phyloP scores from a whole-genome alignment of 495 filamentous ascomycete species.

The Oidiodendron maius region DNA sequence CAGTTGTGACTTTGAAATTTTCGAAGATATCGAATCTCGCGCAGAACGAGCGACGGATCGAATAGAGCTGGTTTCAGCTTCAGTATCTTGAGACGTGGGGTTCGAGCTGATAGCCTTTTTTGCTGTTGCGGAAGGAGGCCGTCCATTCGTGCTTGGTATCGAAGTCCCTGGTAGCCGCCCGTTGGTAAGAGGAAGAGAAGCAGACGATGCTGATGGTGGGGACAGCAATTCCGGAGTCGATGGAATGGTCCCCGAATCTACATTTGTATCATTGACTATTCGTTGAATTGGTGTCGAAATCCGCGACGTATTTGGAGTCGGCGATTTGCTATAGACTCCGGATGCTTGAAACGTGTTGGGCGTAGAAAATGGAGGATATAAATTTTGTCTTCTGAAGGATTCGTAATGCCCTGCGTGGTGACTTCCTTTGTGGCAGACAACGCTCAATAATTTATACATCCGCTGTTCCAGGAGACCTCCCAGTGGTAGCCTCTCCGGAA shows the following conservation, averaged over 20 bases:
- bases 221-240: conserved; percentile 34
- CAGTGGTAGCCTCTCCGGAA: conserved; percentile 76
- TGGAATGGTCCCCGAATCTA: conserved; percentile 28
- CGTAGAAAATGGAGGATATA: conserved; percentile 72
- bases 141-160: background rate
- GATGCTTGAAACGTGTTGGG: conserved; percentile 68
- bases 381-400: conserved; percentile 83
- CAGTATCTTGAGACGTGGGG: conserved; percentile 19
- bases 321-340: conserved; percentile 57
- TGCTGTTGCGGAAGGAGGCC: background rate
- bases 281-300: conserved; percentile 33
- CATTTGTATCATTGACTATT: conserved; percentile 16
- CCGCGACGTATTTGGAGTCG: conserved; percentile 24
- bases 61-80: conserved; percentile 31
- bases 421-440: conserved; percentile 91
- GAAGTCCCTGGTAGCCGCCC: conserved; percentile 1
- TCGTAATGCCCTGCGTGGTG: conserved; percentile 98
- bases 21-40: conserved; percentile 31
- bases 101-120: conserved; percentile 3
- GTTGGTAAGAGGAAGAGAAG: conserved; percentile 17
- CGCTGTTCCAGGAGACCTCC: conserved; percentile 73
- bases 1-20: conserved; percentile 24
- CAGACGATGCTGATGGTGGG: conserved; percentile 21
- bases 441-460: conserved; percentile 77
- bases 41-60: conserved; percentile 38